Base-by-base conservation (phyloP, 2,329 filamentous ascomycete genomes). In the Thielaviopsis populi region DNA sequence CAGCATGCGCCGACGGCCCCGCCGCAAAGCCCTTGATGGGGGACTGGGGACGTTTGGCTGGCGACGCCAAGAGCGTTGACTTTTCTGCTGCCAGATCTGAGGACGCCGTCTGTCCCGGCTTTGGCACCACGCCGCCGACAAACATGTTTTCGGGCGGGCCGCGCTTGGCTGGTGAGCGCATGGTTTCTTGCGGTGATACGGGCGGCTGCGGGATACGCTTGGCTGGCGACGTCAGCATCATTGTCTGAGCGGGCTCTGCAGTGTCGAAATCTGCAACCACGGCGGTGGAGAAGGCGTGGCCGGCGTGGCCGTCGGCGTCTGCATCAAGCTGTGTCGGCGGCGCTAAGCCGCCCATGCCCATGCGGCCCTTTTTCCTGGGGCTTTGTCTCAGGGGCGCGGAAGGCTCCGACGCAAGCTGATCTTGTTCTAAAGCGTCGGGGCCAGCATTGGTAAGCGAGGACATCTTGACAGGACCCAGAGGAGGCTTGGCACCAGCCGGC, bases 401-500 rank as follows among this genome's bases (percentile, higher is more conserved):
- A 66, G 81, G 79, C 50, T 74, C 75, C 10, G 75, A 76, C 33
- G 79, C 79, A 42, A 85, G 77, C 70, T 86, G 83, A 61, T 85
- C 83, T 66, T 75, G 68, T 22, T 62, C 62, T 4, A 30, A 56
- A 11, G 48, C 40, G 5, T 42, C 22, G 6, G n/a, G 3, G n/a
- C 22, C 53, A 10, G 11, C 33, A 50, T 59, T 53, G 60, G 77
- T 75, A 68, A 85, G 75, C 73, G 84, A 81, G 48, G 81, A 82
- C 68, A 82, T 78, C 76, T 86, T 86, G 76, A 81, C 85, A 74
- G 82, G 83, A 73, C 82, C 85, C 62, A 86, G 74, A 41, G 83
- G 82, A 64, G 77, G 77, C 67, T 77, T 78, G 48, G 75, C 71
- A 63, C 73, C 71, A 64, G 74, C 71, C 66, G 74, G 72, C 22